These are phyloP conservation scores for Chlorella sp. DNA, from an alignment of 139 green algal species.

Conservation along the genomic window DNA sequence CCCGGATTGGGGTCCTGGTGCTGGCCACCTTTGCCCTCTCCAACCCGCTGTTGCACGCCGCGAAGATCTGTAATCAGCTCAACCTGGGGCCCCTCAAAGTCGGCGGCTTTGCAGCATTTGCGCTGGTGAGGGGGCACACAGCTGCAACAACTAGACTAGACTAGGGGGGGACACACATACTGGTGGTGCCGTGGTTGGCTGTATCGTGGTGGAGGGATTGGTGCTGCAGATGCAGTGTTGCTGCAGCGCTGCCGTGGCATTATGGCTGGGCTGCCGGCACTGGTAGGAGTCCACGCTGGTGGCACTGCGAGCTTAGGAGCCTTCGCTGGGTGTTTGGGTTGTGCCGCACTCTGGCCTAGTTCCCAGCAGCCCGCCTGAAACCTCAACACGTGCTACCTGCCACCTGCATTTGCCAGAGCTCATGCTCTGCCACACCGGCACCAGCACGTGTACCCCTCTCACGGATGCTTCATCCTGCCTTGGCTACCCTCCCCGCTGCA, in stretches of 20 bases:
- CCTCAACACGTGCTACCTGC: no score
- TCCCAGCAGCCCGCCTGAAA: no score
- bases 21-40: conserved; percentile 36
- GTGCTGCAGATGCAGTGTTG: neutral
- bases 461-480: no score
- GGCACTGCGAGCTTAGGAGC: neutral
- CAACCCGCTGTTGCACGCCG: conserved; percentile 47
- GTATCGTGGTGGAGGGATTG: no score
- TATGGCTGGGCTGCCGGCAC: conserved; percentile 19
- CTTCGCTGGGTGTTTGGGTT: neutral
- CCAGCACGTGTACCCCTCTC: no score
- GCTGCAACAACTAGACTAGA: no score
- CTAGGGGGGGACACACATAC: no score
- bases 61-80: conserved; percentile 53
- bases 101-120: conserved; percentile 37
- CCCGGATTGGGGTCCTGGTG: conserved; percentile 32
- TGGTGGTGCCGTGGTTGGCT: no score
- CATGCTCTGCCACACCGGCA: neutral
- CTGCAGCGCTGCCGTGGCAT: conserved; percentile 27
- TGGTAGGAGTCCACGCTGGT: neutral
- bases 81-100: neutral
- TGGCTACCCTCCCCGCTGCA: no score
- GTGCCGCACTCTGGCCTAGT: no score
- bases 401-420: no score
- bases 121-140: conserved; percentile 22